These are phyloP conservation scores for Cryptococcus wingfieldii DNA, from an alignment of 1,284 basidiomycete genomes.

Conservation along the genomic window DNA sequence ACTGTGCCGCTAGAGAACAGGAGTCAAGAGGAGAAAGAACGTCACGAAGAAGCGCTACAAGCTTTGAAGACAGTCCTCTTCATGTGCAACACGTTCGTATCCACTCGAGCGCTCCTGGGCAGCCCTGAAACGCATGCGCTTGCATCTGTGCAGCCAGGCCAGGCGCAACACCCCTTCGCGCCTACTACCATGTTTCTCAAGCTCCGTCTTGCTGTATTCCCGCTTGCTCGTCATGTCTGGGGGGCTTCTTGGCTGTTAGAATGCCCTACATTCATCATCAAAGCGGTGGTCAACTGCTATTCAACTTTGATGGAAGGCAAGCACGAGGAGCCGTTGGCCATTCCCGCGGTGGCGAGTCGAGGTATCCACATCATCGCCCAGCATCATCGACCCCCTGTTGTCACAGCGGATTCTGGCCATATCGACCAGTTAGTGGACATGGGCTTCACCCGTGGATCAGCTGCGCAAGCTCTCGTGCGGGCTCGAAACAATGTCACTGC, in stretches of 20 bases:
- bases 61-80: slow-evolving; percentile 77
- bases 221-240: slow-evolving; percentile 71
- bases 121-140: slow-evolving; percentile 66
- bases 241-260: slow-evolving; percentile 74
- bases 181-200: slow-evolving; percentile 79
- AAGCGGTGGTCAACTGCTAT: slow-evolving; percentile 69
- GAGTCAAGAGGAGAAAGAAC: slow-evolving; percentile 3
- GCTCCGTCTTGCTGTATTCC: slow-evolving; percentile 67
- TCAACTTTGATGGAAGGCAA: slow-evolving; percentile 79
- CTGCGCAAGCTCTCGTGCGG: slow-evolving; percentile 74
- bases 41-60: slow-evolving; percentile 48
- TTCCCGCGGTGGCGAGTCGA: not conserved
- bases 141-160: slow-evolving; percentile 16
- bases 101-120: slow-evolving; percentile 75
- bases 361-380: slow-evolving; percentile 2
- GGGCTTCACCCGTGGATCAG: slow-evolving; percentile 87
- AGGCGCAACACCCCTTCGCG: slow-evolving; percentile 62
- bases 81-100: slow-evolving; percentile 70
- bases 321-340: slow-evolving; percentile 59
- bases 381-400: slow-evolving; percentile 42
- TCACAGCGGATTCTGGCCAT: slow-evolving; percentile 66
- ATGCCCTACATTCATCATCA: slow-evolving; percentile 67
- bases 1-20: slow-evolving; percentile 6
- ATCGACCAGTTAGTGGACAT: slow-evolving; percentile 86
- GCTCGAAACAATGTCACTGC: slow-evolving; percentile 83